Evolutionary conservation across 2,329 filamentous ascomycete genomes (phyloP), one percentile per base, ranked within the genome.

Genomic region (Bipolaris oryzae): DNA sequence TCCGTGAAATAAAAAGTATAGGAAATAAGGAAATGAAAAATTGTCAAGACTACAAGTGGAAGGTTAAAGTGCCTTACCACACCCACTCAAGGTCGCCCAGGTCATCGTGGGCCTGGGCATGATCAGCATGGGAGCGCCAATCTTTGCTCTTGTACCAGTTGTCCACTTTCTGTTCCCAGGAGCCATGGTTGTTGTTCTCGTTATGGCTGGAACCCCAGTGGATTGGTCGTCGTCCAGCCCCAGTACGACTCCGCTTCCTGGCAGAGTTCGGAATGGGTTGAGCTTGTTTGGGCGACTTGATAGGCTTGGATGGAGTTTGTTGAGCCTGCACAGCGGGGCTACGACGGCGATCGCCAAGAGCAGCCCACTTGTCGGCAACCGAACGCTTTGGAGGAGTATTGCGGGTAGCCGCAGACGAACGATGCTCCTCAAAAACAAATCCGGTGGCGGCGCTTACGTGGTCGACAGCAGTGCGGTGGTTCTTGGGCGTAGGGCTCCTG

Each of bases 1-100:
- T 67, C 47, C 54, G 56, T 44, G 44, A 53, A 64, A 58, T 56
- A 64, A 66, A 63, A 50, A 41, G 38, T 55, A 66, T 68, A 67
- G 63, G 63, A 64, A 58, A 59, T 61, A 70, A 73, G 67, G 67
- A 72, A 74, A 66, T 68, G 70, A 67, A 62, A 70, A 70, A 69
- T 61, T 71, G 73, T 75, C 74, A 75, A 74, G 72, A 79, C 82
- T 85, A 86, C 77, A 86, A 82, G 77, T 86, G 84, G 76, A 50
- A 63, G 85, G 81, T 75, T 47, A 50, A 87, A 87, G 77, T 90
- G 87, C 87, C 91, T 57, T 96, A 80, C 90, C 91, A 82, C 92
- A 96, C 91, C 89, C 94, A 96, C 86, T 96, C 92, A 82, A 93
- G 80, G 73, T 94, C 90, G 73, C 88, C 88, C 76, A 91, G 85